phyloP scores from a whole-genome alignment of 192 early-diverging fungal species.

The Coemansia javaensis region DNA sequence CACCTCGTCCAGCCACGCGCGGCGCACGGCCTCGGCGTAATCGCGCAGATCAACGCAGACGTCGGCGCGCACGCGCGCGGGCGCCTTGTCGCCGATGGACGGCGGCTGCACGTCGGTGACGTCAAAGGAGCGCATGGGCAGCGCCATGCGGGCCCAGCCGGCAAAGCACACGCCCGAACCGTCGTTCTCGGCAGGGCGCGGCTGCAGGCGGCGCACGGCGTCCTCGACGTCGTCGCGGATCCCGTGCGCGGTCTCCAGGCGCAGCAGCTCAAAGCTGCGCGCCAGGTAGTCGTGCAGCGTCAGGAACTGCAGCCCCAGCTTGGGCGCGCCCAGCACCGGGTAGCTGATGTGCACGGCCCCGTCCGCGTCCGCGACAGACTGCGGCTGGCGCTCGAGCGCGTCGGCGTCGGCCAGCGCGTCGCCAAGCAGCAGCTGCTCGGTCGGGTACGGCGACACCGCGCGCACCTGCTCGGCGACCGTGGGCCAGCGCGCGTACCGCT shows the following conservation, averaged over 20 bases:
- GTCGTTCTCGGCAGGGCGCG: constrained; percentile 47
- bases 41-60: constrained; percentile 62
- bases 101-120: constrained; percentile 63
- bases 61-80: constrained; percentile 76
- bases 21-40: constrained; percentile 66
- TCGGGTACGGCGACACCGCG: constrained; percentile 18
- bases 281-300: constrained; percentile 87
- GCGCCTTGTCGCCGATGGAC: constrained; percentile 54
- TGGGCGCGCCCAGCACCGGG: constrained; percentile 63
- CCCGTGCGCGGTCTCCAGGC: constrained; percentile 75
- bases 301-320: constrained; percentile 91
- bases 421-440: constrained; percentile 63
- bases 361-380: constrained; percentile 3
- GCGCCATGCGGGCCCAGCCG: constrained; percentile 93
- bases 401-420: constrained; percentile 64
- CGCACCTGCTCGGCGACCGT: constrained; percentile 11
- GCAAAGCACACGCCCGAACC: constrained; percentile 69
- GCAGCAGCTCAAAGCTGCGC: constrained; percentile 78
- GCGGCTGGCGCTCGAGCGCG: constrained; percentile 50
- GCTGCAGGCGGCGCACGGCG: constrained; percentile 74
- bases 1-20: constrained; percentile 83
- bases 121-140: constrained; percentile 61
- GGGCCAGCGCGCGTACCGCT: constrained; percentile 7
- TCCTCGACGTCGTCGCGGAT: constrained; percentile 89
- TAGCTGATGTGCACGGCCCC: neutral